These are phyloP conservation scores for Oligophagozyma castellii DNA, from an alignment of 1,139 yeast genomes.

Conservation along the genomic window DNA sequence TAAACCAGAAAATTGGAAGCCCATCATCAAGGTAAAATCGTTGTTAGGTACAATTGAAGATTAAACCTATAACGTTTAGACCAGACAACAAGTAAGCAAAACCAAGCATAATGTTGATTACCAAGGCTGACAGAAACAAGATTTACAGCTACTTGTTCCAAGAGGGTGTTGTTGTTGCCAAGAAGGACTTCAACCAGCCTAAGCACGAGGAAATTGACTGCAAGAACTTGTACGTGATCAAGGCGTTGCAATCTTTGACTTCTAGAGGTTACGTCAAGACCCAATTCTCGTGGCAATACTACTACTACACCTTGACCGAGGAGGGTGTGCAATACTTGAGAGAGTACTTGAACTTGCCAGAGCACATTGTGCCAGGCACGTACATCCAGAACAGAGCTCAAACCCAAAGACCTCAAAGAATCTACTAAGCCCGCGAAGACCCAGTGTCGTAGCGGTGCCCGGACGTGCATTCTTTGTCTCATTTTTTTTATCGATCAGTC, in stretches of 20 bases:
- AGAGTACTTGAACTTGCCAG: constrained; percentile 97
- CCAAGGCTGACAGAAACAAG: constrained; percentile 99
- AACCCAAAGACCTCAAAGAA: constrained; percentile 54
- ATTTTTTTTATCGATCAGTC: not conserved
- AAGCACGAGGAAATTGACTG: constrained; percentile 97
- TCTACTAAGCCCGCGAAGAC: constrained; percentile 25
- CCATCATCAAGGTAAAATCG: no score
- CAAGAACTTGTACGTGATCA: constrained; percentile 95
- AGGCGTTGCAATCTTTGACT: constrained; percentile 98
- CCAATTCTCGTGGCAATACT: constrained; percentile 99
- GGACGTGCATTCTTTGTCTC: no score
- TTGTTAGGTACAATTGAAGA: no score
- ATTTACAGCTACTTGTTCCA: constrained; percentile 98
- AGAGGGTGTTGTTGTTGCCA: constrained; percentile 99
- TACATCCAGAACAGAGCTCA: constrained; percentile 90
- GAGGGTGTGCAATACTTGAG: constrained; percentile 98
- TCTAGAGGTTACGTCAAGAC: constrained; percentile 99
- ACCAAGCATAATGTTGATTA: constrained; percentile 99
- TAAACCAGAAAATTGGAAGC: no score
- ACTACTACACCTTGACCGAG: constrained; percentile 99
- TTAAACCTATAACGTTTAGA: no score
- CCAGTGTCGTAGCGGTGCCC: no score
- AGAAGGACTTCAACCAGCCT: constrained; percentile 96
- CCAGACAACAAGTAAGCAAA: no score
- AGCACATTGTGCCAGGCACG: constrained; percentile 96